These are phyloP conservation scores for Epicoccum nigrum DNA, from an alignment of 2,329 filamentous ascomycete genomes.

Conservation along the genomic window DNA sequence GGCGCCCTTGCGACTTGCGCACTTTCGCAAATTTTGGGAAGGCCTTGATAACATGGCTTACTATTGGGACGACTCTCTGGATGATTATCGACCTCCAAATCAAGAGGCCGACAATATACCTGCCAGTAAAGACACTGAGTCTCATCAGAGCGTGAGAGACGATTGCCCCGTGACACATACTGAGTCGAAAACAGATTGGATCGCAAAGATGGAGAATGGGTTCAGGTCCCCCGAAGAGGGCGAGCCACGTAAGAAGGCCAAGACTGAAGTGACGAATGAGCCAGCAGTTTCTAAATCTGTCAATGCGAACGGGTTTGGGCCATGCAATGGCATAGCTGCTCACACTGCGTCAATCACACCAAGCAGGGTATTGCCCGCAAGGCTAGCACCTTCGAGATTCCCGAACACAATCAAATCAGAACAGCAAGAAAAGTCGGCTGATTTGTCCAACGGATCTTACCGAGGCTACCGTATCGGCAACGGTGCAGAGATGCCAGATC, in stretches of 20 bases:
- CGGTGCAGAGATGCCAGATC: conserved; percentile 64
- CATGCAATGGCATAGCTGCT: conserved; percentile 5
- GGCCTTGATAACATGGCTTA: conserved; percentile 64
- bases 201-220: conserved; percentile 15
- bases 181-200: conserved; percentile 20
- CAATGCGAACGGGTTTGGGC: conserved; percentile 18
- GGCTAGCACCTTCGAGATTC: conserved; percentile 36
- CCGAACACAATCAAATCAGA: conserved; percentile 32
- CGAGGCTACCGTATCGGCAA: conserved; percentile 64
- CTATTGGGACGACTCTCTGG: conserved; percentile 67
- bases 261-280: conserved; percentile 34
- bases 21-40: conserved; percentile 66
- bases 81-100: conserved; percentile 57
- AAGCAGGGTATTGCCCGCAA: conserved; percentile 36
- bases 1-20: conserved; percentile 57
- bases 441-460: conserved; percentile 53
- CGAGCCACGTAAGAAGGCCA: conserved; percentile 49
- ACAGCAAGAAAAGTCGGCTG: conserved; percentile 26
- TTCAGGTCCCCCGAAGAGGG: conserved; percentile 22
- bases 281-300: conserved; percentile 17
- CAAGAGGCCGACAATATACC: conserved; percentile 15
- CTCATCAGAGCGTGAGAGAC: conserved; percentile 1
- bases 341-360: conserved; percentile 21
- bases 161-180: conserved; percentile 11
- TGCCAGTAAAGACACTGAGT: conserved; percentile 4